Evolutionary conservation across 352 stramenopile genomes (phyloP), one percentile per base, ranked within the genome.

Genomic region (Elongisporangium prolatum): DNA sequence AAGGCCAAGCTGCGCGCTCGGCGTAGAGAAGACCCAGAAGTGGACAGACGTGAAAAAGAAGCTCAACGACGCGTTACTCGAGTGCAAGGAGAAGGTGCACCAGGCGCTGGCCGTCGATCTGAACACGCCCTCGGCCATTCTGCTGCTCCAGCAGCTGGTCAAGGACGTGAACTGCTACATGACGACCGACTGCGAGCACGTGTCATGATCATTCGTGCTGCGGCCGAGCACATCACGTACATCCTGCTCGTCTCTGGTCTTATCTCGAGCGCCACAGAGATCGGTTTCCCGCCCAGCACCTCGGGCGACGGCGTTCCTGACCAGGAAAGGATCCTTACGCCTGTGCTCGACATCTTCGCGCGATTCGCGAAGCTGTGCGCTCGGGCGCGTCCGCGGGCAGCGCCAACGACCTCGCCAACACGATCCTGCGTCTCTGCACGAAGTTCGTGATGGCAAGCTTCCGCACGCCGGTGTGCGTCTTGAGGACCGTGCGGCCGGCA

Each of bases 341-440:
- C 91, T 1, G 73, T 97, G 21, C 64, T 98, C n/a, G 87, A 98
- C 60, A 93, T 92, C 55, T 88, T 97, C 51, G 82, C 80, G 17
- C 69, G 50, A 88, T 96, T 55, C 84, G 85, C 20, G 72, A 89
- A 40, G 75, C 80, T 2, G 84, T 81, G 18, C 82, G 89, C 54
- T 75, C 72, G 49, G 78, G 75, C 16, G 67, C 72, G 49, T 64
- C 67, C 18, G 68, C 68, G 50, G 69, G 68, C 20, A 74, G 71
- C 8, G 68, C 57, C 11, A 86, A 91, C 57, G 69, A 71, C 50
- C 63, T 93, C n/a, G 81, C 80, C 49, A 81, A 63, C 50, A 68
- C 65, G 38, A 80, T 97, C 47, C 71, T 97, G 52, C 64, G 76
- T 57, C 60, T 96, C 37, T 97, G 89, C 60, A 97, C 64, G 72